Base-by-base conservation (phyloP, 139 green algal species). In the Chlamydomonas schloesseri region DNA sequence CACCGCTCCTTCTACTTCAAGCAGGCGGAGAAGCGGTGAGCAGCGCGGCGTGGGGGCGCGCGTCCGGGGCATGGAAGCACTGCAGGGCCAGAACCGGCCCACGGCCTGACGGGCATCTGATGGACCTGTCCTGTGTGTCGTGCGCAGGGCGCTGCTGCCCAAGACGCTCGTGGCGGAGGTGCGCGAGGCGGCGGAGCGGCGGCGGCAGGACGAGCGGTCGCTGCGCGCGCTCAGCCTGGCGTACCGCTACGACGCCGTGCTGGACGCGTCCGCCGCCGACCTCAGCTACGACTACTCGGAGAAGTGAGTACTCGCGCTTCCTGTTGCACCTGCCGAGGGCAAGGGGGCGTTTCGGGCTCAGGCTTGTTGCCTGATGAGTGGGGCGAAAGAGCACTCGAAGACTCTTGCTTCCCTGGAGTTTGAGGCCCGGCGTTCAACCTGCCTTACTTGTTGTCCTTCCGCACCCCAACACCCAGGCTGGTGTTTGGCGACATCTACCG, bases 1-100 rank as follows among this genome's bases (percentile, higher is more conserved):
- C 97, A 99, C 92, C 96, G 97, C 82, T 96, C 89, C 88, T 99
- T 99, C 93, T 99, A 99, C 94, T 99, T 99, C 94, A 99, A 99
- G 93, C 98, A 99, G 90, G 87, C 91, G 17, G 50, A 85, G 88
- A 81, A 87, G 58, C n/a, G 58, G 71, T 69, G 37, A 14, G 71
- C 24, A 50, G 42, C 42, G 42, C 6, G 42, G 42, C 42, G 5
- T 5, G 42, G 42, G 42, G 5, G 42, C 42, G 5, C 8, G n/a
- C n/a, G n/a, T n/a, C n/a, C 26, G 17, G 37, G 62, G 31, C 26
- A 34, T 77, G 6, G 36, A 24, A n/a, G n/a, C n/a, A n/a, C n/a
- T n/a, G n/a, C n/a, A n/a, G n/a, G n/a, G n/a, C n/a, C n/a, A n/a
- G n/a, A n/a, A n/a, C n/a, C n/a, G n/a, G n/a, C n/a, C n/a, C n/a